phyloP scores from a whole-genome alignment of 2,329 filamentous ascomycete genomes.

The Tolypocladium guangdongense region DNA sequence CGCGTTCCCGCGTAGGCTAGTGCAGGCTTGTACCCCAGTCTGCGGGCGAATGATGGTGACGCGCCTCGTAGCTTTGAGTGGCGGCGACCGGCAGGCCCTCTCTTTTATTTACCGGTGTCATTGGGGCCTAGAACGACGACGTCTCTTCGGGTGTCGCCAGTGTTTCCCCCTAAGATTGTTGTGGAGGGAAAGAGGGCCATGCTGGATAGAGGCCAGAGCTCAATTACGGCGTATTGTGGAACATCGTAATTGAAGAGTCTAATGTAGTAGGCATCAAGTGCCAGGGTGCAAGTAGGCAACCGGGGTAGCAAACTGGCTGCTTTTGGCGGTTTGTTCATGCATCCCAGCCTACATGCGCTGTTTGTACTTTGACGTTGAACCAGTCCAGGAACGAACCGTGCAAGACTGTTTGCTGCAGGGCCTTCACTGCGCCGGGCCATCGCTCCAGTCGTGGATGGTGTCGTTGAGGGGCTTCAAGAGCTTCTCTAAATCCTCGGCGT shows the following conservation, averaged over 20 bases:
- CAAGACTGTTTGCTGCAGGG: constrained; percentile 6
- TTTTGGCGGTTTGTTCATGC: too few relatives aligned
- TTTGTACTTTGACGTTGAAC: constrained; percentile 21
- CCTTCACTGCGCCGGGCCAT: constrained; percentile 18
- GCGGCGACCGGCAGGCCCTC: background rate
- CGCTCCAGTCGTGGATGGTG: constrained; percentile 25
- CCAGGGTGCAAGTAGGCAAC: too few relatives aligned
- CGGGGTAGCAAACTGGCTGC: too few relatives aligned
- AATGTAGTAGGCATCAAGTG: too few relatives aligned
- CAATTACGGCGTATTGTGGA: background rate
- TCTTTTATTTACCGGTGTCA: background rate
- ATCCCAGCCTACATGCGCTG: too few relatives aligned
- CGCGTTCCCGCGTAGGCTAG: background rate
- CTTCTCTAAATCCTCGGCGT: constrained; percentile 18
- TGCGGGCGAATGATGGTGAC: too few relatives aligned
- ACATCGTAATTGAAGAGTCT: too few relatives aligned
- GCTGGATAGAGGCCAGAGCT: background rate
- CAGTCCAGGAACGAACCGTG: constrained; percentile 26
- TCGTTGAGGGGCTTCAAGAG: constrained; percentile 25
- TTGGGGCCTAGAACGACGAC: background rate
- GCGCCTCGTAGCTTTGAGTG: background rate
- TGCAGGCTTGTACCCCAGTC: too few relatives aligned
- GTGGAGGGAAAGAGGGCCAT: too few relatives aligned
- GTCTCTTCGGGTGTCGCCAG: background rate
- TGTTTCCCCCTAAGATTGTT: too few relatives aligned